Evolutionary conservation across 257 asterid genomes (phyloP).

Genomic region (Nicotiana noctiflora): DNA sequence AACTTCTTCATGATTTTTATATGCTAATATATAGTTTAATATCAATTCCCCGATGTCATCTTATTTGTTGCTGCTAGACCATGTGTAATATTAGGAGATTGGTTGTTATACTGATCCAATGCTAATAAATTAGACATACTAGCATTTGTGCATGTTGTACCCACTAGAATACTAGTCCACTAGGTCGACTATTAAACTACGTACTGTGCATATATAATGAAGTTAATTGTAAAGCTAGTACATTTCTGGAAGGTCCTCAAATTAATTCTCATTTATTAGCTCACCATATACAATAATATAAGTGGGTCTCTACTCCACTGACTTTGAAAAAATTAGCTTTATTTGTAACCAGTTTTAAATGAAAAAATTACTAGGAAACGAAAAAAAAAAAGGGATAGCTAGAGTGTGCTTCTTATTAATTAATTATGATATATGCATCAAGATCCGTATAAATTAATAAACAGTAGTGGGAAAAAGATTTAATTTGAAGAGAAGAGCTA

Average conservation of each 20-base stretch:
- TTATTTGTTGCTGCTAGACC: neutral
- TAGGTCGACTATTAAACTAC: neutral
- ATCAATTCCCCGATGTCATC: neutral
- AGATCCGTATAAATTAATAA: neutral
- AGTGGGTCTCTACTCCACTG: neutral
- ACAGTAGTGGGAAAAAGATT: neutral
- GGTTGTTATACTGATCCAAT: neutral
- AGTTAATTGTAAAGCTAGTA: neutral
- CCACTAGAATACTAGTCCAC: neutral
- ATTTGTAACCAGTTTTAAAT: neutral
- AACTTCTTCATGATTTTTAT: neutral
- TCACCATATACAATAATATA: neutral
- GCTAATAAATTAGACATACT: slow-evolving; percentile 1
- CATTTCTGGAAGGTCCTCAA: neutral
- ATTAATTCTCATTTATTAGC: neutral
- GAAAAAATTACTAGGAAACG: neutral
- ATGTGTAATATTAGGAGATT: neutral
- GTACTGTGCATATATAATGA: neutral
- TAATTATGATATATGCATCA: neutral
- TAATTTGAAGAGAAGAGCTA: neutral
- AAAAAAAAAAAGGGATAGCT: neutral
- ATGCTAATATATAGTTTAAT: neutral
- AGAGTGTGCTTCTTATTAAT: neutral
- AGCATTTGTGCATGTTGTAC: neutral
- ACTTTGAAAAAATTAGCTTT: neutral